A percentile compares a stretch with the other conserved stretches of the same genome.
These are phyloP conservation scores for Neonectria magnoliae DNA, from an alignment of 2,329 filamentous ascomycete species.

Conservation along the genomic window DNA sequence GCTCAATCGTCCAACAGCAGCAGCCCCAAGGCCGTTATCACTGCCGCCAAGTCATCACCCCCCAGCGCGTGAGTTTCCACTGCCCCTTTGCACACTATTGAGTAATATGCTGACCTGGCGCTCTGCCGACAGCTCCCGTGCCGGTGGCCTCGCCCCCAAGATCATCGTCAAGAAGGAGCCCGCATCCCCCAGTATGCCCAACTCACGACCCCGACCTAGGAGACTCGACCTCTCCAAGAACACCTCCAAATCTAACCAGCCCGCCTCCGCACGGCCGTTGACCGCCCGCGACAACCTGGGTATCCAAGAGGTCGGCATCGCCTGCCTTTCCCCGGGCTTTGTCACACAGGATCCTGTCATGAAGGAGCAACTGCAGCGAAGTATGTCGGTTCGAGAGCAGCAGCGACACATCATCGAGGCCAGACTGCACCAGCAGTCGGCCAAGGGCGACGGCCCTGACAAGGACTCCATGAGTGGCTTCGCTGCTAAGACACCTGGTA, in stretches of 20 bases:
- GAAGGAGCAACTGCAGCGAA: conserved; percentile 94
- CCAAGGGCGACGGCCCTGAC: conserved; percentile 75
- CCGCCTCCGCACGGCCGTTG: conserved; percentile 75
- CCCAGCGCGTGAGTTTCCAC: conserved; percentile 65
- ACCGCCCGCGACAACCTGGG: conserved; percentile 82
- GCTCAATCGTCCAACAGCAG: conserved; percentile 62
- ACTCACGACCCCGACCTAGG: conserved; percentile 78
- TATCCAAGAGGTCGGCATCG: conserved; percentile 92
- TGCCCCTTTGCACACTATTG: conserved; percentile 18
- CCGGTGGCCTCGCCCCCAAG: conserved; percentile 70
- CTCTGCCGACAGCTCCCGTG: conserved; percentile 53
- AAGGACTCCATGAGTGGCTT: conserved; percentile 63
- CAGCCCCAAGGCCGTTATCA: conserved; percentile 59
- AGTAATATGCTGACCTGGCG: conserved; percentile 22
- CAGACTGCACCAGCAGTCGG: conserved; percentile 86
- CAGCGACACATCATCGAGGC: conserved; percentile 96
- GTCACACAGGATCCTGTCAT: conserved; percentile 96
- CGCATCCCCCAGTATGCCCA: conserved; percentile 81
- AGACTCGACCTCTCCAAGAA: conserved; percentile 81
- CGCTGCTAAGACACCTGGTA: conserved; percentile 76
- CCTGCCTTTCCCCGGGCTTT: conserved; percentile 94
- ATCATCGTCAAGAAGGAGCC: conserved; percentile 98
- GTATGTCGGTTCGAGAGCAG: conserved; percentile 91
- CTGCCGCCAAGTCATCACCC: conserved; percentile 64
- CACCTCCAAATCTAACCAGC: conserved; percentile 61